Conservation (phyloP, 805 yeast genomes). For the Ogataea thermomethanolica region DNA sequence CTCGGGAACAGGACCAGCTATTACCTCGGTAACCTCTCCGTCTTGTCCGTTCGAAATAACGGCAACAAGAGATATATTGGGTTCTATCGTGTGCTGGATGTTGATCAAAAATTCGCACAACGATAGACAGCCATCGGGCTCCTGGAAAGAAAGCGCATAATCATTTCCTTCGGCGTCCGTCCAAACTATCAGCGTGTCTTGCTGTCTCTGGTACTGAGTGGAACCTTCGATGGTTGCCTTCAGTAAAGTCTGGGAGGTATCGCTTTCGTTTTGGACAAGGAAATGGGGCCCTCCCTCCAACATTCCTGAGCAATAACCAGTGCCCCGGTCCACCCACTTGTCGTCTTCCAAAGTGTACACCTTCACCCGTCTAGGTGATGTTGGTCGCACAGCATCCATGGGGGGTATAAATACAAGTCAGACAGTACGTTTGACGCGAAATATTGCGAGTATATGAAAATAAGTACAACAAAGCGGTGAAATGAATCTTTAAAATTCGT, state of each 20-base stretch:
- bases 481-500: not conserved
- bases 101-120: conserved; percentile 76
- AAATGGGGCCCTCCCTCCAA: conserved; percentile 53
- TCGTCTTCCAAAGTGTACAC: conserved; percentile 81
- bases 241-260: conserved; percentile 55
- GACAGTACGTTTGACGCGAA: not conserved
- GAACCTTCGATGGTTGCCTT: conserved; percentile 67
- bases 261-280: conserved; percentile 68
- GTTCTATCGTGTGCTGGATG: conserved; percentile 60
- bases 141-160: conserved; percentile 89
- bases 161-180: conserved; percentile 69
- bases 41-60: conserved; percentile 45
- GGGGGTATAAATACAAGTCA: conserved; percentile 1
- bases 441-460: not conserved
- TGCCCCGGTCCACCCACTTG: conserved; percentile 89
- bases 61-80: conserved; percentile 69
- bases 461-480: not conserved
- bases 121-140: conserved; percentile 81
- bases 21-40: conserved; percentile 65
- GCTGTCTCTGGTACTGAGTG: conserved; percentile 87
- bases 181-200: conserved; percentile 93
- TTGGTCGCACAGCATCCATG: conserved; percentile 22
- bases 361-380: conserved; percentile 74
- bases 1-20: conserved; percentile 73
- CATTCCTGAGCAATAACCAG: conserved; percentile 85